These are phyloP conservation scores for Holtermannia corniformis DNA, from an alignment of 768 basidiomycete genomes.

Conservation along the genomic window DNA sequence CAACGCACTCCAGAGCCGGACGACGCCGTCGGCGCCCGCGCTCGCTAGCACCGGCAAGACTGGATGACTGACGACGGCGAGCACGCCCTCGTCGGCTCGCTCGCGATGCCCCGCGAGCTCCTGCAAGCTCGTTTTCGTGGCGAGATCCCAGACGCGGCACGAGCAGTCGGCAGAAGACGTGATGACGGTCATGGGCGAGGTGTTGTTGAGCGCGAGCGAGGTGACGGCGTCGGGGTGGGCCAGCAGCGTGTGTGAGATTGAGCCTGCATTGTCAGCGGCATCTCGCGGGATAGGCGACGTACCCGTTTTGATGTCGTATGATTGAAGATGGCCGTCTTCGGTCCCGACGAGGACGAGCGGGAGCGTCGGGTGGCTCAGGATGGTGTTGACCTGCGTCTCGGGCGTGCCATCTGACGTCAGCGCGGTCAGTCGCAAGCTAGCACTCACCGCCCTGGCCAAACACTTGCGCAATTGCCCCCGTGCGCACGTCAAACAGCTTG, in stretches of 20 bases:
- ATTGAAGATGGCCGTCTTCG: conserved; percentile 85
- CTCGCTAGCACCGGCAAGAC: conserved; percentile 79
- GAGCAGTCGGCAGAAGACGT: conserved; percentile 92
- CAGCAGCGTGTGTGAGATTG: conserved; percentile 79
- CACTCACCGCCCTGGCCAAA: conserved; percentile 48
- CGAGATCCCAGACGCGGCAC: conserved; percentile 83
- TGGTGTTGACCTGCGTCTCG: conserved; percentile 21
- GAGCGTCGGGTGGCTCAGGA: conserved; percentile 69
- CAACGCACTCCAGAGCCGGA: conserved; percentile 55
- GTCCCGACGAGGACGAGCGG: conserved; percentile 78
- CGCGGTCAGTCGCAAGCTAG: conserved; percentile 6
- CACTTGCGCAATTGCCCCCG: conserved; percentile 60
- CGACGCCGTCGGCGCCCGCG: conserved; percentile 89
- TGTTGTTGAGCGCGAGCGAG: conserved; percentile 72
- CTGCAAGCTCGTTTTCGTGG: conserved; percentile 65
- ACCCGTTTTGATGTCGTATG: conserved; percentile 80
- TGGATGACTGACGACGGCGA: conserved; percentile 76
- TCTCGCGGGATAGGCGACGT: conserved; percentile 26
- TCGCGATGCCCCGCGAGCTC: conserved; percentile 77
- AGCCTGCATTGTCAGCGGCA: conserved; percentile 46
- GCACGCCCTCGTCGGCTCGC: conserved; percentile 82
- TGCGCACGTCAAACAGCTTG: conserved; percentile 85
- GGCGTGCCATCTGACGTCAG: neutral
- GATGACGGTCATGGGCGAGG: conserved; percentile 70
- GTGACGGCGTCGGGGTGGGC: conserved; percentile 90